Conservation (phyloP, 345 rosid genomes). For the Crucihimalaya himalaica region DNA sequence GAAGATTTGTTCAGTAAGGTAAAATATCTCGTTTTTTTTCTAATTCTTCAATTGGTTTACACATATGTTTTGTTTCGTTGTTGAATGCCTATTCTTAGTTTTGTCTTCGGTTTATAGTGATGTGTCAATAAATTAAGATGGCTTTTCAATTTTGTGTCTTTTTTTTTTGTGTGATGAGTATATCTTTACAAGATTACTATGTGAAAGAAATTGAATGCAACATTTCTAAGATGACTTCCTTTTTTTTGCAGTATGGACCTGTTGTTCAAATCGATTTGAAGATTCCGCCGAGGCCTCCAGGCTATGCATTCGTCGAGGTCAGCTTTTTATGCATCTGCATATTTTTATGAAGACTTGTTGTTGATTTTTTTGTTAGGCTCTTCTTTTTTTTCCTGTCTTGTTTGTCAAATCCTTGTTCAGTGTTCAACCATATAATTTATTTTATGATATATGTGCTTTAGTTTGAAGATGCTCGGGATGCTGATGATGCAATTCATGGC, state of each 20-base stretch:
- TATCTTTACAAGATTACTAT: too few relatives aligned
- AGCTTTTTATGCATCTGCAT: neutral
- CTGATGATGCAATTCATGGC: slow-evolving; percentile 94
- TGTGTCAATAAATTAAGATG: too few relatives aligned
- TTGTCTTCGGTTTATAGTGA: neutral
- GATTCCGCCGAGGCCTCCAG: slow-evolving; percentile 99
- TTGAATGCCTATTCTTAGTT: neutral
- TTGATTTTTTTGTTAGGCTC: neutral
- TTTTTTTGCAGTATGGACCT: slow-evolving; percentile 76
- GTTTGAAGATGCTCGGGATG: slow-evolving; percentile 98
- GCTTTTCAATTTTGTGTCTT: too few relatives aligned
- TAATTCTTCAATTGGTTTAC: neutral
- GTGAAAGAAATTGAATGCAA: too few relatives aligned
- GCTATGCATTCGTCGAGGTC: slow-evolving; percentile 98
- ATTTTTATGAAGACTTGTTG: neutral
- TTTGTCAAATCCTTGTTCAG: neutral
- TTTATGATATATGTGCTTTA: slow-evolving; percentile 20
- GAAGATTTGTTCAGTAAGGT: slow-evolving; percentile 98
- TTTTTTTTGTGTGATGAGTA: too few relatives aligned
- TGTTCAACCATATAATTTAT: slow-evolving; percentile 39
- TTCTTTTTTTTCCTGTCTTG: neutral
- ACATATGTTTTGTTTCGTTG: neutral
- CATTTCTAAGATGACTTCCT: neutral
- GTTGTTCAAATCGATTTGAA: slow-evolving; percentile 87
- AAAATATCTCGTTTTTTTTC: neutral